Percentiles rank a stretch among this genome's conserved stretches.
These are phyloP conservation scores for Pseudogymnoascus sp. DNA, from an alignment of 2,329 filamentous ascomycete species.

Conservation along the genomic window DNA sequence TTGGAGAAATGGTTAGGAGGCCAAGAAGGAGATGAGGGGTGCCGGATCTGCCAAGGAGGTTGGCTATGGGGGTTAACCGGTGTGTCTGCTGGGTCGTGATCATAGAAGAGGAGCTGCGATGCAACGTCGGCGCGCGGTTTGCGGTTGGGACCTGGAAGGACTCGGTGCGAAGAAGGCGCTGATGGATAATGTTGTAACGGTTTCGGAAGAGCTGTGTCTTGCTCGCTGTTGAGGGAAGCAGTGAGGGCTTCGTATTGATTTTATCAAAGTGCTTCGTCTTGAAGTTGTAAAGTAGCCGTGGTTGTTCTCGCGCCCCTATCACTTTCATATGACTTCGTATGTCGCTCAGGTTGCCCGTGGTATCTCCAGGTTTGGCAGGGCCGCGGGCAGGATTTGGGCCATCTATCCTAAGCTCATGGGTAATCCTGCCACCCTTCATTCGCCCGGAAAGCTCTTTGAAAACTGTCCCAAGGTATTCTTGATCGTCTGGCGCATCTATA, in stretches of 20 bases:
- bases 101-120: conserved; percentile 50
- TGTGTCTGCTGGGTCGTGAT: conserved; percentile 57
- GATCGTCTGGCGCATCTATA: conserved; percentile 58
- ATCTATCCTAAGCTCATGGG: conserved; percentile 39
- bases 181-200: conserved; percentile 85
- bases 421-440: conserved; percentile 77
- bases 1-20: conserved; percentile 71
- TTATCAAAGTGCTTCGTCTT: conserved; percentile 86
- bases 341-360: conserved; percentile 52
- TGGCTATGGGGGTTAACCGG: conserved; percentile 80
- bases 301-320: conserved; percentile 78
- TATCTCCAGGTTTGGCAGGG: conserved; percentile 49
- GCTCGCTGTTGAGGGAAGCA: conserved; percentile 69
- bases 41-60: conserved; percentile 69
- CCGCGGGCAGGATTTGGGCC: conserved; percentile 35
- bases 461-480: conserved; percentile 62
- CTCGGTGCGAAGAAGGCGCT: conserved; percentile 85
- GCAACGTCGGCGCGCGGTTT: conserved; percentile 44
- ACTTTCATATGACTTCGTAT: conserved; percentile 78
- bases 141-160: conserved; percentile 76
- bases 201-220: conserved; percentile 85
- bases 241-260: conserved; percentile 58
- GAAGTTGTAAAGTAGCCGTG: conserved; percentile 67
- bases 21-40: conserved; percentile 81
- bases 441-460: conserved; percentile 76